Evolutionary conservation across 1,139 yeast genomes (phyloP), one percentile per base, ranked within the genome.

Genomic region (Wickerhamiella infanticola): DNA sequence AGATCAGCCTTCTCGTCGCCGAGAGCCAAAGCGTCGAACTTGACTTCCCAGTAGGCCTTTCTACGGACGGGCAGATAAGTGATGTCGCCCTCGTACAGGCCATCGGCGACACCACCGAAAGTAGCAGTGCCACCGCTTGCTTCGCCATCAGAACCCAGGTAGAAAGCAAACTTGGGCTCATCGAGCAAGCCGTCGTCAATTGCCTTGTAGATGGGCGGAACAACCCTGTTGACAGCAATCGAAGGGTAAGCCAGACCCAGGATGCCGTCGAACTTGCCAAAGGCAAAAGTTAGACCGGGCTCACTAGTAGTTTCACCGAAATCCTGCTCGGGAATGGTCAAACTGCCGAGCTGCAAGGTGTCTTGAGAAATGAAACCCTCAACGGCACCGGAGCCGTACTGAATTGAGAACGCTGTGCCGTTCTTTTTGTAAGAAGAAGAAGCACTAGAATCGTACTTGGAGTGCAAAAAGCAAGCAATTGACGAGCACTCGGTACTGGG

Each of bases 21-120:
- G 52, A 90, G 73, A 37, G 88, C 84, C 61, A 90, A 71, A 57
- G 95, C 88, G 58, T 85, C 85, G 55, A 90, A 81, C 53, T 81
- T 75, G 50, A 90, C 98, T 72, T 90, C 98, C 98, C 98, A 90
- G 75, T 90, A 90, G 37, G 97, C 98, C 78, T 88, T 84, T 74
- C 98, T 84, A 72, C 98, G 85, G 51, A 90, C 93, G 48, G 98
- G 98, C 66, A 90, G 75, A 83, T 94, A 86, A 46, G 90, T 81
- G 58, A 90, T 72, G 56, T 88, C 77, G 53, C 98, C 98, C 43
- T 69, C 67, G 66, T 70, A 85, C 61, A 77, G 74, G 51, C 77
- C 63, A 55, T 77, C 73, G 63, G 88, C 96, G 57, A 79, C 72
- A 53, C 98, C 98, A 64, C 98, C 98, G 61, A 90, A 82, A 31